Base-by-base conservation (phyloP, 2,329 filamentous ascomycete species). In the Trichoderma afroharzianum region DNA sequence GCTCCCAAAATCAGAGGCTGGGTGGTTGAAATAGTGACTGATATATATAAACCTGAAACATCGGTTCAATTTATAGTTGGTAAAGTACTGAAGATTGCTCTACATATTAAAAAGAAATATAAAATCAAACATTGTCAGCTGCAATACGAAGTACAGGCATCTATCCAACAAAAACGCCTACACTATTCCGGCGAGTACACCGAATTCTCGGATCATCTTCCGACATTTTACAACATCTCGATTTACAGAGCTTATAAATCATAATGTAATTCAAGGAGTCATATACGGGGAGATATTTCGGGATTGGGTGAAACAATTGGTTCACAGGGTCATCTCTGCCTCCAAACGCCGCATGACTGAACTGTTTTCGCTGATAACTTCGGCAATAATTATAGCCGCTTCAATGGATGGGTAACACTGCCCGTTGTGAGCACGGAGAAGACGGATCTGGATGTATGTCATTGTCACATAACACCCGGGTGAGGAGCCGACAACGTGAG, bases 371-470 rank as follows among this genome's bases (percentile, higher is more conserved):
- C 55, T 28, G 7, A 18, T 32, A 15, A 18, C 32, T 8, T 69
- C 66, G 66, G 66, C 39, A 61, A 62, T 69, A 61, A 61, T 53
- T 69, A 69, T 69, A 69, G 57, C 66, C 66, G 66, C 57, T 15
- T 26, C n/a, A 5, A 9, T 28, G 36, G 39, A 43, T 2, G 15
- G 39, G 39, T 4, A 57, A 30, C 24, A 14, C 50, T 8, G 33
- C 33, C 33, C 2, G 33, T 30, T 18, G 9, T 59, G 50, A 50
- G n/a, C 66, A 39, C 66, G 66, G 66, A 69, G 39, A 47, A n/a
- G 7, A 28, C 39, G 66, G 57, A 62, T 28, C 21, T 47, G 28
- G 24, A 33, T 2, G 11, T 24, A 47, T 69, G 57, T 36, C 57
- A 53, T 53, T 33, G 5, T 32, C 66, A 69, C 66, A 53, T 36